phyloP scores from a whole-genome alignment of 2,329 filamentous ascomycete genomes.

The Colletotrichum tropicicola region DNA sequence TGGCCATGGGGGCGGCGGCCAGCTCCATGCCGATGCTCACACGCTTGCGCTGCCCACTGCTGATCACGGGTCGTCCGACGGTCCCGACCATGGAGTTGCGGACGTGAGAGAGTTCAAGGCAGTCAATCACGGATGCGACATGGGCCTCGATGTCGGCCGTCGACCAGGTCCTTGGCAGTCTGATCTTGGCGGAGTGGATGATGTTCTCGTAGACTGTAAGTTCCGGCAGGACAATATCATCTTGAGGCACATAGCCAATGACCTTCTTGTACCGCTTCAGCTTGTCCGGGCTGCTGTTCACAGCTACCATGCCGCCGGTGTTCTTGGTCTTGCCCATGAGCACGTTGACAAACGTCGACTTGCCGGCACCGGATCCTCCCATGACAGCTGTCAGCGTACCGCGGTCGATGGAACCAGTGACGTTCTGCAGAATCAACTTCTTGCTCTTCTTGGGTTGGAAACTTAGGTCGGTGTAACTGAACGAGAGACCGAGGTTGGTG shows the following conservation, averaged over 20 bases:
- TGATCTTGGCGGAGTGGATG: constrained; percentile 64
- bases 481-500: constrained; percentile 60
- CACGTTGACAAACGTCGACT: constrained; percentile 67
- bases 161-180: constrained; percentile 61
- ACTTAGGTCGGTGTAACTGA: constrained; percentile 58
- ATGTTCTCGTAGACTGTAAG: constrained; percentile 71
- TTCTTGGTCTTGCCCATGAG: constrained; percentile 66
- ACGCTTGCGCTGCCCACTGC: constrained; percentile 65
- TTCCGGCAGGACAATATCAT: constrained; percentile 68
- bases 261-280: constrained; percentile 65
- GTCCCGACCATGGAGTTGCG: constrained; percentile 61
- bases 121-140: constrained; percentile 65
- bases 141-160: constrained; percentile 58
- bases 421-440: constrained; percentile 58
- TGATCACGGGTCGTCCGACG: constrained; percentile 59
- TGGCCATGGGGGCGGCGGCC: constrained; percentile 63
- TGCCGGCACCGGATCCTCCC: constrained; percentile 68
- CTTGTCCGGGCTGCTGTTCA: constrained; percentile 60
- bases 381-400: constrained; percentile 67
- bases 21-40: constrained; percentile 69
- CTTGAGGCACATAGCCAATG: constrained; percentile 70
- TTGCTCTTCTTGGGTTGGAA: constrained; percentile 55
- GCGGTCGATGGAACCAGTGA: constrained; percentile 62
- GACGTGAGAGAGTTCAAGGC: constrained; percentile 61
- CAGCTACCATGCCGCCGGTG: constrained; percentile 58